phyloP scores from a whole-genome alignment of 371 early-diverging fungal genomes.

The Umbelopsis sp. region DNA sequence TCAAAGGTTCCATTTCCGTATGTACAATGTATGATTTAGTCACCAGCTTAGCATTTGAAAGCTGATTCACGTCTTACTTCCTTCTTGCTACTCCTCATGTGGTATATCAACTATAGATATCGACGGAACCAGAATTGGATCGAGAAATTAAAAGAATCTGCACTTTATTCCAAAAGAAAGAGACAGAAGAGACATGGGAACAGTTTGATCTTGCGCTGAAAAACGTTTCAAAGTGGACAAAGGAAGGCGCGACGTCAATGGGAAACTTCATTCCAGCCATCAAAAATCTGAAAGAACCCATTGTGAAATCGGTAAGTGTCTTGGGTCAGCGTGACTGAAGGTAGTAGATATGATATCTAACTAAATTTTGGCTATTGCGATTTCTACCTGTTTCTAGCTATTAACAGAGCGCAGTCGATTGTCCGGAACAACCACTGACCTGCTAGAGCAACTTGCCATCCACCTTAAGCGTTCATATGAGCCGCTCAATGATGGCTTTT shows the following conservation, averaged over 20 bases:
- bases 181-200: constrained; percentile 47
- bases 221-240: constrained; percentile 32
- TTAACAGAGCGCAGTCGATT: constrained; percentile 58
- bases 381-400: constrained; percentile 34
- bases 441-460: constrained; percentile 48
- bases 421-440: constrained; percentile 53
- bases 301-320: constrained; percentile 34
- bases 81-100: neutral
- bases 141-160: constrained; percentile 38
- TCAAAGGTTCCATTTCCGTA: constrained; percentile 15
- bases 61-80: too few species aligned
- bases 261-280: constrained; percentile 38
- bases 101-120: constrained; percentile 21
- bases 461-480: constrained; percentile 53
- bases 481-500: constrained; percentile 39
- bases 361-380: neutral
- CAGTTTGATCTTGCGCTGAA: constrained; percentile 36
- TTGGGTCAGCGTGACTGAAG: neutral
- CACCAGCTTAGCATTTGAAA: neutral
- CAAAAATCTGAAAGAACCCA: constrained; percentile 33
- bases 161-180: constrained; percentile 34
- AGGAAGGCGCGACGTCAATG: constrained; percentile 30
- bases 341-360: too few species aligned
- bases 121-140: constrained; percentile 38
- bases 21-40: neutral